Conservation (phyloP, 1,284 basidiomycete species). For the Stereum hirsutum region DNA sequence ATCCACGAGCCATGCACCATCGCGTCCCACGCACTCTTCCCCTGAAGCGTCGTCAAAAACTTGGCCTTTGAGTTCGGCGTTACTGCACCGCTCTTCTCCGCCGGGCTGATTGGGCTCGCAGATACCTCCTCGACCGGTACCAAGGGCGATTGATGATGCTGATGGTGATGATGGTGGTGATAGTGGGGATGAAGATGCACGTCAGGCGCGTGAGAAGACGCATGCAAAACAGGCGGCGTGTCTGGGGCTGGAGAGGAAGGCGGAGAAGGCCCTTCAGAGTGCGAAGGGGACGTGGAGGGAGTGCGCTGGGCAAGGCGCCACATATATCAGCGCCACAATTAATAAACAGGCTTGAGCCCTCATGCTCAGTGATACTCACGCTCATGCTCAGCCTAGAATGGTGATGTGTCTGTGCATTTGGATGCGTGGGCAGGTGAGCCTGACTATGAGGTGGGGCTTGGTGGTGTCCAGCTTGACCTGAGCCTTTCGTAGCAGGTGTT, state of each 20-base stretch:
- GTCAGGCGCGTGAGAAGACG: too few species aligned
- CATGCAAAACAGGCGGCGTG: neutral
- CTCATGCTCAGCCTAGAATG: constrained; percentile 2
- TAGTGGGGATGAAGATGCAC: too few species aligned
- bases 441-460: neutral
- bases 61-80: constrained; percentile 21
- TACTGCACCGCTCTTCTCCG: too few species aligned
- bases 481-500: neutral
- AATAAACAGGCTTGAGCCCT: constrained; percentile 11
- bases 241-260: neutral
- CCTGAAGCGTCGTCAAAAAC: constrained; percentile 35
- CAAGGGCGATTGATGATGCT: too few species aligned
- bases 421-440: constrained; percentile 4
- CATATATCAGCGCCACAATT: constrained; percentile 10
- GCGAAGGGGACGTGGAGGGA: constrained; percentile 4
- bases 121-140: too few species aligned
- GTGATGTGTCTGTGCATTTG: constrained; percentile 1
- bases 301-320: constrained; percentile 11
- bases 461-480: neutral
- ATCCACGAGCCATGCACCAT: constrained; percentile 26
- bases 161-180: too few species aligned
- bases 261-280: neutral
- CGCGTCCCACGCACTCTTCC: constrained; percentile 43
- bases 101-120: neutral
- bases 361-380: too few species aligned